Base-by-base conservation (phyloP, 345 rosid species). In the Populus tremula region DNA sequence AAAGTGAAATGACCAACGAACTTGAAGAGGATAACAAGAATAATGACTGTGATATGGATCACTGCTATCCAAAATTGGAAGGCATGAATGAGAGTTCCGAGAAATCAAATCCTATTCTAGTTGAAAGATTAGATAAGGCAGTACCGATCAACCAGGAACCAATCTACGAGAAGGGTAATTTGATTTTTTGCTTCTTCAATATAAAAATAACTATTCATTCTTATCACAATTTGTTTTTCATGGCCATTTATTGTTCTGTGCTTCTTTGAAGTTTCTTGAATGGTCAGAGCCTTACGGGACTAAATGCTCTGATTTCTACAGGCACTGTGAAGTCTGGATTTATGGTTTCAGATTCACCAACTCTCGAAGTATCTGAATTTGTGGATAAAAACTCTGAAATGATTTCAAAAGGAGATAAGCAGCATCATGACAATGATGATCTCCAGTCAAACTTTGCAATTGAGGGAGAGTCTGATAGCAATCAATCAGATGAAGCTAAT, bases 161-260 rank as follows among this genome's bases (percentile, higher is more conserved):
- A 27, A 45, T 61, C 71, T 72, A 69, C 35, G 56, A 50, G 62
- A 83, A 74, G 16, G 86, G 90, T 87, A 56, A 56, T n/a, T 23
- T n/a, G 62, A 56, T 21, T 56, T 21, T 56, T 73, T 35, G 76
- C 54, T 25, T 29, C 21, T 67, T 11, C 43, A 1, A 3, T 59
- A 9, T 29, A 21, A 20, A 39, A 47, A 9, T 61, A n/a, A 17
- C 8, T 10, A 5, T 21, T n/a, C 31, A 41, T 45, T 11, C 39
- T 71, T 21, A 33, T 27, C 2, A 7, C 65, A n/a, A 8, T 12
- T 47, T 1, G 39, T 6, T 23, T 6, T 54, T 41, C 8, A 53
- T 16, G 5, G 12, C 16, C 11, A 7, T 20, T 35, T 49, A 23
- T 64, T 64, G 14, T 25, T 62, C 20, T 11, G 31, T 69, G 62